phyloP scores from a whole-genome alignment of 2,329 filamentous ascomycete species.

The Dryadomyces quercus-mongolicae region DNA sequence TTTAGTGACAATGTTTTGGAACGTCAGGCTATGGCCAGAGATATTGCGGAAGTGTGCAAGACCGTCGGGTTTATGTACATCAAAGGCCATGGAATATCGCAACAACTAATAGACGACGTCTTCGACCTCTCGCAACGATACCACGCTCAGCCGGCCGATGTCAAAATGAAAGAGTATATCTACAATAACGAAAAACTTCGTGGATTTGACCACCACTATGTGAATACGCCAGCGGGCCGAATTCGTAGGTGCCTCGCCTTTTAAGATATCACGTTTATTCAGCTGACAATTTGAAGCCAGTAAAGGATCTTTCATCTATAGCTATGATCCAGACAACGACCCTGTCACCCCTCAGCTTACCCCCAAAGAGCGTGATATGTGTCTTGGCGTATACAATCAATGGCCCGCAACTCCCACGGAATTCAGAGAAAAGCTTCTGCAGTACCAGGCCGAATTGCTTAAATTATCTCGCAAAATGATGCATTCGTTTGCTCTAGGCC shows the following conservation, averaged over 20 bases:
- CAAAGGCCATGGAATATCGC: slow-evolving; percentile 18
- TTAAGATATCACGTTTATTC: neutral
- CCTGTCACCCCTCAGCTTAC: slow-evolving; percentile 4
- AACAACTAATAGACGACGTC: slow-evolving; percentile 16
- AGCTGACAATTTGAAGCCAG: neutral
- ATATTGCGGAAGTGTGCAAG: slow-evolving; percentile 12
- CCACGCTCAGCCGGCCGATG: slow-evolving; percentile 19
- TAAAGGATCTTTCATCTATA: slow-evolving; percentile 10
- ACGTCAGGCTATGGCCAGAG: slow-evolving; percentile 2
- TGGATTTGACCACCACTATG: slow-evolving; percentile 5
- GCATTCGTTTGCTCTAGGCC: slow-evolving; percentile 4
- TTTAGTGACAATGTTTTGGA: slow-evolving; percentile 3
- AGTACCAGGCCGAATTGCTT: slow-evolving; percentile 5
- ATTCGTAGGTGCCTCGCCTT: neutral
- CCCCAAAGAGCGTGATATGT: slow-evolving; percentile 4
- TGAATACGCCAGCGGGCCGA: neutral
- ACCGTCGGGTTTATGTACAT: slow-evolving; percentile 20
- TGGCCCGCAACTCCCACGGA: neutral
- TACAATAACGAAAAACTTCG: slow-evolving; percentile 6
- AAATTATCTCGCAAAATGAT: slow-evolving; percentile 4
- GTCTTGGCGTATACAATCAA: slow-evolving; percentile 5
- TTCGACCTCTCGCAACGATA: slow-evolving; percentile 19
- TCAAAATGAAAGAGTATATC: slow-evolving; percentile 18
- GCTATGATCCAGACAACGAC: slow-evolving; percentile 9
- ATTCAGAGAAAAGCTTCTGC: slow-evolving; percentile 2